Evolutionary conservation across 148 eudicot species (phyloP).

Genomic region (Beta vulgaris): DNA sequence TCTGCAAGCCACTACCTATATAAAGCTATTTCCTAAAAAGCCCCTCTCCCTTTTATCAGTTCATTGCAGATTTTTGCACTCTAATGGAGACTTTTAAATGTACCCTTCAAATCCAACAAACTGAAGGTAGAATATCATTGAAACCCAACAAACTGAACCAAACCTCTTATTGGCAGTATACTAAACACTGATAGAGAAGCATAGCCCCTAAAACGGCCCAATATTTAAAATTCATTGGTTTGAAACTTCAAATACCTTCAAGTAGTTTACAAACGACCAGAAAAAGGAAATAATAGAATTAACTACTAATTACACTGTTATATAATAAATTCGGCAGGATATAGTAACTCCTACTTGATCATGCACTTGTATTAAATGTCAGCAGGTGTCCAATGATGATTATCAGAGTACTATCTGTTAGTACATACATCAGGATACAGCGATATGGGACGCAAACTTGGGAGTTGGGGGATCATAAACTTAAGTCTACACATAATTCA

Average conservation of each 20-base stretch:
- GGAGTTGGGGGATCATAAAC: neutral
- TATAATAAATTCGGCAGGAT: no score
- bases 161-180: neutral
- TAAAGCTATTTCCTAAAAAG: no score
- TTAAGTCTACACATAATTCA: constrained; percentile 9
- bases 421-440: neutral
- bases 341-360: no score
- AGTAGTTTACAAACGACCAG: neutral
- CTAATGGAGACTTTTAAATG: neutral
- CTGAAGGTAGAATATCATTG: neutral
- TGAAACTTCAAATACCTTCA: neutral
- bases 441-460: neutral
- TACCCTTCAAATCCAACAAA: neutral
- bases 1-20: no score
- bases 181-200: neutral
- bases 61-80: no score
- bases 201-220: neutral
- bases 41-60: no score
- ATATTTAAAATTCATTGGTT: neutral
- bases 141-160: neutral
- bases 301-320: neutral
- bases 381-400: neutral
- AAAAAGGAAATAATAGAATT: neutral
- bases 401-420: neutral
- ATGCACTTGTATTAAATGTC: neutral